Conservation (phyloP, 345 rosid species). For the Eucalyptus marginata region DNA sequence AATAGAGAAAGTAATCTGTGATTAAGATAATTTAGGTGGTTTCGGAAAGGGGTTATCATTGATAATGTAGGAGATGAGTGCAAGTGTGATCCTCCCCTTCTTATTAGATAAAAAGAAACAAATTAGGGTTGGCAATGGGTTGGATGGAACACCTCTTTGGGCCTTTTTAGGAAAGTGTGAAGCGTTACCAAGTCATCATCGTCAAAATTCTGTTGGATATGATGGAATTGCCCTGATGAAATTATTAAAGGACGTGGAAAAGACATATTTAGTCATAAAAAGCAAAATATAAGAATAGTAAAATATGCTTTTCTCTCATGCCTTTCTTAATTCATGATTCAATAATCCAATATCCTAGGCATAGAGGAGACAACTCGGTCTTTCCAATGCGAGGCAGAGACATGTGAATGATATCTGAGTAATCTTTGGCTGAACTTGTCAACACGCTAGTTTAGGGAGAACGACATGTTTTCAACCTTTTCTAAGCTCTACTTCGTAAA, state of each 20-base stretch:
- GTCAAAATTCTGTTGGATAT: background rate
- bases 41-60: background rate
- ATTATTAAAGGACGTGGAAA: background rate
- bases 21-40: background rate
- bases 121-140: constrained; percentile 7
- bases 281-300: background rate
- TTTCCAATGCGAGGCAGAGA: background rate
- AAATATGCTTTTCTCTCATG: no score
- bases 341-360: rapidly evolving
- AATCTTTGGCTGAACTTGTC: background rate
- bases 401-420: background rate
- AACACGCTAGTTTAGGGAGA: background rate
- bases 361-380: background rate
- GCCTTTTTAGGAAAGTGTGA: constrained; percentile 16
- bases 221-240: background rate
- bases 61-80: background rate
- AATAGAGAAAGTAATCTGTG: background rate
- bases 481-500: background rate
- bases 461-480: background rate
- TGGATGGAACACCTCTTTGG: no score
- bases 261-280: background rate
- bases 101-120: background rate
- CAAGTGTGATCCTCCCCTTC: background rate
- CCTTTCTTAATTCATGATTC: no score
- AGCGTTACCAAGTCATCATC: constrained; percentile 9